Evolutionary conservation across 805 yeast genomes (phyloP).

Genomic region (Scheffersomyces ergatensis): DNA sequence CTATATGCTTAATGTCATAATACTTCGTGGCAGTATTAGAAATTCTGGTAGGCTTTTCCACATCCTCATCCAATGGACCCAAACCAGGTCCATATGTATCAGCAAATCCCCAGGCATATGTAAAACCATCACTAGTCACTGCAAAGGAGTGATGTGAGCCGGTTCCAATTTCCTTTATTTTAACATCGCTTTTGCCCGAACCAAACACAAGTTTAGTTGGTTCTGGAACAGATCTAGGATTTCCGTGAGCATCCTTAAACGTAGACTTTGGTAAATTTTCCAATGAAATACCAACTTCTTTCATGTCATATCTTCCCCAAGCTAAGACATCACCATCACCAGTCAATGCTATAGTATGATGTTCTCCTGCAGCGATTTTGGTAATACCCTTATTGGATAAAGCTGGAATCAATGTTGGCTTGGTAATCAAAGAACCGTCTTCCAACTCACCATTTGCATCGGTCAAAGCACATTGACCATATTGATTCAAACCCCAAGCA

Average conservation of each 20-base stretch:
- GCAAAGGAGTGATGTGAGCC: slow-evolving; percentile 96
- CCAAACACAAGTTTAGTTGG: slow-evolving; percentile 63
- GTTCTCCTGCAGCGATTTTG: slow-evolving; percentile 88
- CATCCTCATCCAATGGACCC: slow-evolving; percentile 88
- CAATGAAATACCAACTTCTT: slow-evolving; percentile 78
- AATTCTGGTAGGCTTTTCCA: slow-evolving; percentile 83
- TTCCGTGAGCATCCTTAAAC: slow-evolving; percentile 75
- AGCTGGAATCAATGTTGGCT: slow-evolving; percentile 71
- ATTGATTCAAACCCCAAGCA: slow-evolving; percentile 96
- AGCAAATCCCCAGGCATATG: slow-evolving; percentile 96
- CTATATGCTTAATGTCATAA: slow-evolving; percentile 65
- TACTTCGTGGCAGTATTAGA: slow-evolving; percentile 90
- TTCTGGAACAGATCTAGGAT: slow-evolving; percentile 78
- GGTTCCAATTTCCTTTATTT: slow-evolving; percentile 53
- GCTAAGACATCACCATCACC: slow-evolving; percentile 70
- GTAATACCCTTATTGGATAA: slow-evolving; percentile 57
- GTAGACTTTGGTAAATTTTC: slow-evolving; percentile 68
- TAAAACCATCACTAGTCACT: slow-evolving; percentile 76
- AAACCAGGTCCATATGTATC: slow-evolving; percentile 96
- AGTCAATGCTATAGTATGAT: slow-evolving; percentile 80
- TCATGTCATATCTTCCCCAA: slow-evolving; percentile 94
- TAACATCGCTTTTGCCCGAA: slow-evolving; percentile 25
- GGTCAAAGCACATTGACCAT: slow-evolving; percentile 85
- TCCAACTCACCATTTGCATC: slow-evolving; percentile 65
- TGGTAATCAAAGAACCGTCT: slow-evolving; percentile 78